Base-by-base conservation (phyloP, 1,139 yeast genomes). In the Candida freyschussii region DNA sequence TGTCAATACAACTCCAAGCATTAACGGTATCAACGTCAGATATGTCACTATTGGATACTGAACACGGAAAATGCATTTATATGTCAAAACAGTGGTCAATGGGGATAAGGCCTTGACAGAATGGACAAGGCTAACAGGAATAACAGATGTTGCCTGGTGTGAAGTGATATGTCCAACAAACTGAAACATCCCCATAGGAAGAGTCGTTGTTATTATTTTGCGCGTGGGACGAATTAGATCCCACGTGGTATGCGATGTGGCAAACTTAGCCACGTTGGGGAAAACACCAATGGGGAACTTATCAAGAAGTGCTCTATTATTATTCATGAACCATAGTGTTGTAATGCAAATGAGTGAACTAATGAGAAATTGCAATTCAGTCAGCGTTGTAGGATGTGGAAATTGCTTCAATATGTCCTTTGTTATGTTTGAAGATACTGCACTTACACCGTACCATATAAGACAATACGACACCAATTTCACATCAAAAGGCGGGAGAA, bases 111-210 rank as follows among this genome's bases (percentile, higher is more conserved):
- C 91, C 60, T 89, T 89, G 48, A 89, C 78, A 13, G 96, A 87
- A 57, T 87, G 96, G 17, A 89, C 96, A 44, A 89, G 62, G 5
- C 95, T 83, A 13, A 89, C 96, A 0, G 96, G 96, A 29, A 89
- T 83, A 41, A 81, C 60, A 3, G 87, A 73, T 2, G 96, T 86
- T 16, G 97, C 91, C 57, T 83, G 82, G 56, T 87, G 95, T 6
- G 94, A 76, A 10, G 94, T 75, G 40, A 87, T 75, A 57, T 89
- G 97, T 13, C 97, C 97, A 19, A 79, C 65, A 43, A 89, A 82
- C 62, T 89, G 97, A 60, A 89, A 89, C 38, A 78, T 63, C 4
- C 96, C 97, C 95, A 89, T 84, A 15, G 96, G 96, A 18, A 85
- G 71, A 0, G 94, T 84, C 21, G 91, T 76, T 35, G 65, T 55